Evolutionary conservation across 495 filamentous ascomycete genomes (phyloP), one percentile per base, ranked within the genome.

Genomic region (Xylaria venustula): DNA sequence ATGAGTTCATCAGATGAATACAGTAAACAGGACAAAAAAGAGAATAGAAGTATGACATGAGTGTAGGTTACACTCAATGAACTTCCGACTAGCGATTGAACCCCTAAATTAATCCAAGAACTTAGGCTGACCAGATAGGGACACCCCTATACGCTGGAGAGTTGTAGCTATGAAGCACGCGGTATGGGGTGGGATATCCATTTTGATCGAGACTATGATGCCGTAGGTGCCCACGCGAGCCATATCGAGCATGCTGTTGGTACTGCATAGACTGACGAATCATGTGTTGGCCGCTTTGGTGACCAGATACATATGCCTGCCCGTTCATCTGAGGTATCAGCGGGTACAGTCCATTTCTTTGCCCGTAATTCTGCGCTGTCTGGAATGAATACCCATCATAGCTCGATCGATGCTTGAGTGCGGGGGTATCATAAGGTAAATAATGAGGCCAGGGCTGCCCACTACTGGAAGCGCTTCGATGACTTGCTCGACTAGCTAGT

Each of bases 101-200:
- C n/a, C n/a, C n/a, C n/a, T n/a, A n/a, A n/a, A n/a, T n/a, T n/a
- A n/a, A 19, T 17, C 14, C 19, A 26, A 26, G 12, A 46, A 47
- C 49, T 73, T 49, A 80, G 32, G 75, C 68, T 22, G 49, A 61
- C 77, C 78, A 79, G 23, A 81, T 79, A 1, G 78, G 78, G 5
- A 65, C 73, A 46, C 73, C 65, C 17, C 75, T 72, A 58, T 81
- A 81, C 12, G 77, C 77, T 7, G 78, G 77, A 4, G 78, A 79
- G 56, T 81, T 78, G 58, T 81, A 81, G 58, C 77, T 79, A 57
- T 81, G 77, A 14, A 81, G 67, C 30, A 79, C 65, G 7, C 78
- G 76, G 48, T 75, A 79, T 11, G 73, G 78, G 15, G 63, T 57
- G 17, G 68, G 60, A 42, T 65, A 60, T 58, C 71, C 67, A 62